Conservation (phyloP, 169 alveolate species). For the Cryptosporidium parvum region DNA sequence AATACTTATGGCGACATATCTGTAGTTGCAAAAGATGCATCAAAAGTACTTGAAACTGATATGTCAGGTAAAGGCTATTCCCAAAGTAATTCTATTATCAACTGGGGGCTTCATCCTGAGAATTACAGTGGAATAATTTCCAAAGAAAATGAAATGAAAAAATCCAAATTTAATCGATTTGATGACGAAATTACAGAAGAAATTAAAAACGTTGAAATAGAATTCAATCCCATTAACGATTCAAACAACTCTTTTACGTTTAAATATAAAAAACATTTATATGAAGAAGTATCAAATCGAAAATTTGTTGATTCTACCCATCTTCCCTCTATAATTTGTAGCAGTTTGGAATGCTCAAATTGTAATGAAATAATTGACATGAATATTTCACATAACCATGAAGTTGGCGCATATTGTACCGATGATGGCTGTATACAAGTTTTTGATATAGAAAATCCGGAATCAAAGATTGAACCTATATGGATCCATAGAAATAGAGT, state of each 20-base stretch:
- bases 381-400: conserved; percentile 57
- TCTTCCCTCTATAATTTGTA: conserved; percentile 55
- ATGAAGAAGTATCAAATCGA: conserved; percentile 28
- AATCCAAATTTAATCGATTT: conserved; percentile 17
- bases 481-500: conserved; percentile 71
- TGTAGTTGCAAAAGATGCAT: not conserved
- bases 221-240: conserved; percentile 32
- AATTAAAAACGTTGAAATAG: conserved; percentile 27
- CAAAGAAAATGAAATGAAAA: conserved; percentile 44
- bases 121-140: conserved; percentile 25
- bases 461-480: conserved; percentile 12
- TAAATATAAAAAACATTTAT: conserved; percentile 38
- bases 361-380: conserved; percentile 33
- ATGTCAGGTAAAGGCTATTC: conserved; percentile 32
- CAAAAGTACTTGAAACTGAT: conserved; percentile 12
- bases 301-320: conserved; percentile 14
- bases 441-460: conserved; percentile 18
- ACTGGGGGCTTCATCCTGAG: conserved; percentile 66
- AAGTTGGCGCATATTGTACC: conserved; percentile 59
- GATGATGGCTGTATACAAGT: conserved; percentile 63
- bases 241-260: conserved; percentile 25
- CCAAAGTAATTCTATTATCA: not conserved
- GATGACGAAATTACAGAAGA: conserved; percentile 69
- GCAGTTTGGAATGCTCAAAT: conserved; percentile 14
- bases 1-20: not conserved